phyloP scores from a whole-genome alignment of 2,329 filamentous ascomycete genomes.

The Microsporum ferrugineum region DNA sequence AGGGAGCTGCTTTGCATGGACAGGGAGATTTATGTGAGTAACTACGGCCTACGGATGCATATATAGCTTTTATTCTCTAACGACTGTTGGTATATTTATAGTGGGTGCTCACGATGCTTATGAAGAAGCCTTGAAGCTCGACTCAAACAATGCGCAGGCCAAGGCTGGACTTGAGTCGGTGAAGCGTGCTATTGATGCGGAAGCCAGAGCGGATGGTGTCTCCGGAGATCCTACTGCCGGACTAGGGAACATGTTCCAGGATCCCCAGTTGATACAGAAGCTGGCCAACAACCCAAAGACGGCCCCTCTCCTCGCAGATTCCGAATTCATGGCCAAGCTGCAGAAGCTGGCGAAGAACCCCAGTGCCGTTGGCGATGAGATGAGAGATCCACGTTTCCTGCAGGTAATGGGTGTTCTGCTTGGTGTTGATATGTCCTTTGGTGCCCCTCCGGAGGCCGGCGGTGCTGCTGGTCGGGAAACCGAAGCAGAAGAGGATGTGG shows the following conservation, averaged over 20 bases:
- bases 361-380: slow-evolving; percentile 62
- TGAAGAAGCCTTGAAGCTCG: slow-evolving; percentile 85
- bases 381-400: slow-evolving; percentile 83
- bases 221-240: slow-evolving; percentile 59
- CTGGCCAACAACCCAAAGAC: slow-evolving; percentile 94
- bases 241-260: slow-evolving; percentile 86
- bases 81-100: slow-evolving; percentile 18
- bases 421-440: slow-evolving; percentile 81
- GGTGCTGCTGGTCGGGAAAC: slow-evolving; percentile 28
- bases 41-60: slow-evolving; percentile 7
- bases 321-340: slow-evolving; percentile 81
- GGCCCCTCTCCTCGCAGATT: slow-evolving; percentile 63
- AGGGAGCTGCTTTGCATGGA: slow-evolving; percentile 83
- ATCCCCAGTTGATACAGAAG: slow-evolving; percentile 81
- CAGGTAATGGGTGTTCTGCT: slow-evolving; percentile 88
- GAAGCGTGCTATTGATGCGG: slow-evolving; percentile 73
- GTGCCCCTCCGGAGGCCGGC: slow-evolving; percentile 39
- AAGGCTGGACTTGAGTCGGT: slow-evolving; percentile 80
- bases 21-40: slow-evolving; percentile 62
- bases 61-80: slow-evolving; percentile 10
- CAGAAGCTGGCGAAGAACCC: slow-evolving; percentile 73
- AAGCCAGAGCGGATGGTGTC: slow-evolving; percentile 52
- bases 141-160: slow-evolving; percentile 81
- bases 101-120: slow-evolving; percentile 80
- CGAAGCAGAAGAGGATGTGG: slow-evolving; percentile 58